These are phyloP conservation scores for Stereum hirsutum DNA, from an alignment of 1,284 basidiomycete species.

Conservation along the genomic window DNA sequence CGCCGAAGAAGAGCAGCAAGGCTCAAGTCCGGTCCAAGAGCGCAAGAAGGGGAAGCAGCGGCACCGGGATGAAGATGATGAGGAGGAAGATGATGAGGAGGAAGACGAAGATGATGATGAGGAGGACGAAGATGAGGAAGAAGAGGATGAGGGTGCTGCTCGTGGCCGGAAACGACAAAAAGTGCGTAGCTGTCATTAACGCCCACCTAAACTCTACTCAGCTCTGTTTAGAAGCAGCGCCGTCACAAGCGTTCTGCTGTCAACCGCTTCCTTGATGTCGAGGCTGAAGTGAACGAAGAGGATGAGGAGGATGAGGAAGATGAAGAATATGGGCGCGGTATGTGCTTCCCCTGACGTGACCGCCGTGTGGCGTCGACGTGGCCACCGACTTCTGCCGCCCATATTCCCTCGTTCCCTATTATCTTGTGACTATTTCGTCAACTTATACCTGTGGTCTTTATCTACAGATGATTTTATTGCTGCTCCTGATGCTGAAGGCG, in stretches of 20 bases:
- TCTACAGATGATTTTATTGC: conserved; percentile 76
- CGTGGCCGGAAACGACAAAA: conserved; percentile 47
- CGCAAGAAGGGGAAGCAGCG: conserved; percentile 21
- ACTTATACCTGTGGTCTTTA: conserved; percentile 5
- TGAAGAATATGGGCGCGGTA: conserved; percentile 71
- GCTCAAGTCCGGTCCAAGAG: conserved; percentile 5
- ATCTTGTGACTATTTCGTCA: conserved; percentile 4
- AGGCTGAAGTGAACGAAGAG: conserved; percentile 91
- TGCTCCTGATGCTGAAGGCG: conserved; percentile 57
- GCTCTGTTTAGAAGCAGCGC: conserved; percentile 27
- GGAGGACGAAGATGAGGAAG: conserved; percentile 29
- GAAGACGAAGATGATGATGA: conserved; percentile 30
- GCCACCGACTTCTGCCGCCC: too few species aligned
- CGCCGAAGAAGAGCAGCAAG: conserved; percentile 11
- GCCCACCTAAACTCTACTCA: conserved; percentile 7
- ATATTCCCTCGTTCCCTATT: too few species aligned
- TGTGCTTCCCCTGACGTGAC: too few species aligned
- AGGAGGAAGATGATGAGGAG: conserved; percentile 19
- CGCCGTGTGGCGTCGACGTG: too few species aligned
- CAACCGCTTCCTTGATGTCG: conserved; percentile 89
- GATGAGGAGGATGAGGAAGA: conserved; percentile 95
- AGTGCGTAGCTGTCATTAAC: conserved; percentile 23
- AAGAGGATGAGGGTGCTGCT: conserved; percentile 26
- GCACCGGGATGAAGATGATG: conserved; percentile 24
- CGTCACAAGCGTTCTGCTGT: conserved; percentile 55